A percentile compares a stretch with the other conserved stretches of the same genome.
phyloP scores from a whole-genome alignment of 2,329 filamentous ascomycete genomes.

The Coniochaeta sp. region DNA sequence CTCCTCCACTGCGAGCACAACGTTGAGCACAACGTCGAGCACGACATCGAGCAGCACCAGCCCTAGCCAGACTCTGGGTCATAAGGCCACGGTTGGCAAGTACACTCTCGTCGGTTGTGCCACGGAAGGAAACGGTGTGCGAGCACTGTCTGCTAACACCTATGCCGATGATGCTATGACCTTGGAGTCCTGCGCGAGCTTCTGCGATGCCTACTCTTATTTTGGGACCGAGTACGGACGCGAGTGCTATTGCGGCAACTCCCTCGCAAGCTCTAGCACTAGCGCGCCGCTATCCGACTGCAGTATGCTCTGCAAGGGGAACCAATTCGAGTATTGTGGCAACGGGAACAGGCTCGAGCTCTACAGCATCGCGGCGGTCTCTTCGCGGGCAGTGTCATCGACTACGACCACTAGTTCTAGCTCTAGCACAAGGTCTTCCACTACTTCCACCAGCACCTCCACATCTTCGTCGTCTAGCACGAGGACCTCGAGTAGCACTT shows the following conservation, averaged over 20 bases:
- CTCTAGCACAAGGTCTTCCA: not conserved
- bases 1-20: conserved; percentile 23
- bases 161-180: conserved; percentile 26
- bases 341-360: conserved; percentile 27
- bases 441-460: conserved; percentile 5
- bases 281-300: conserved; percentile 24
- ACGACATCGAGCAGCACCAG: conserved; percentile 12
- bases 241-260: conserved; percentile 33
- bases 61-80: conserved; percentile 23
- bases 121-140: conserved; percentile 24
- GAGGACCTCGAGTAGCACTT: conserved; percentile 2
- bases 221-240: conserved; percentile 29
- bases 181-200: conserved; percentile 27
- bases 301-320: conserved; percentile 28
- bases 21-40: conserved; percentile 4
- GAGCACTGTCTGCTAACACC: conserved; percentile 24
- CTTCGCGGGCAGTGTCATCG: not conserved
- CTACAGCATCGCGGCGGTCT: conserved; percentile 18
- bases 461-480: not conserved
- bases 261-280: conserved; percentile 21
- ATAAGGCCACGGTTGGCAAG: conserved; percentile 24
- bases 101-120: conserved; percentile 30
- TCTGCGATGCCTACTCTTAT: conserved; percentile 24
- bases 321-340: conserved; percentile 28
- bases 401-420: conserved; percentile 7